Evolutionary conservation across 2,329 filamentous ascomycete genomes (phyloP).

Genomic region (Colletotrichum magnum): DNA sequence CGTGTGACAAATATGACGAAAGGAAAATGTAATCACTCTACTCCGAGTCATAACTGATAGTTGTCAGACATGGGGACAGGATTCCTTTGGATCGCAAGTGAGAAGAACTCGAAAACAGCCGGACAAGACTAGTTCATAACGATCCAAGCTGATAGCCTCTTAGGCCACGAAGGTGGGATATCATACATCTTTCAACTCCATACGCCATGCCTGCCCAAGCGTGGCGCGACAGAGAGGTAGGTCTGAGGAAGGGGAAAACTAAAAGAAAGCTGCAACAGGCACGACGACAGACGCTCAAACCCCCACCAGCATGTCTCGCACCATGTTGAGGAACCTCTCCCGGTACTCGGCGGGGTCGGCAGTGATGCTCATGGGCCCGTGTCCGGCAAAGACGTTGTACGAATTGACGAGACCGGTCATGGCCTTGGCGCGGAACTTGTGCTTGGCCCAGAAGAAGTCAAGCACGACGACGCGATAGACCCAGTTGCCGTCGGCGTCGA

Average conservation of each 20-base stretch:
- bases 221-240: no score
- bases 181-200: no score
- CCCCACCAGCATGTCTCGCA: constrained; percentile 57
- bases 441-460: constrained; percentile 86
- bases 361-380: constrained; percentile 83
- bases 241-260: not conserved
- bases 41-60: no score
- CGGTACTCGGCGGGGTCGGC: constrained; percentile 78
- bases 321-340: constrained; percentile 65
- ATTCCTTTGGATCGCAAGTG: no score
- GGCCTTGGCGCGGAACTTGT: constrained; percentile 75
- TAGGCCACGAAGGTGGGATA: no score
- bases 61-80: no score
- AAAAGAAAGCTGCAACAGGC: not conserved
- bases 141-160: no score
- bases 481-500: constrained; percentile 74
- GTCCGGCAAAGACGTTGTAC: constrained; percentile 73
- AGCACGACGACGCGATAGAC: constrained; percentile 77
- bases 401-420: constrained; percentile 76
- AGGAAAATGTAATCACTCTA: no score
- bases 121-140: no score
- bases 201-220: no score
- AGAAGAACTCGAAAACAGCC: no score
- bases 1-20: no score
- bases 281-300: constrained; percentile 41